Evolutionary conservation across 305 asterid species (phyloP).

Genomic region (Fraxinus nigra): DNA sequence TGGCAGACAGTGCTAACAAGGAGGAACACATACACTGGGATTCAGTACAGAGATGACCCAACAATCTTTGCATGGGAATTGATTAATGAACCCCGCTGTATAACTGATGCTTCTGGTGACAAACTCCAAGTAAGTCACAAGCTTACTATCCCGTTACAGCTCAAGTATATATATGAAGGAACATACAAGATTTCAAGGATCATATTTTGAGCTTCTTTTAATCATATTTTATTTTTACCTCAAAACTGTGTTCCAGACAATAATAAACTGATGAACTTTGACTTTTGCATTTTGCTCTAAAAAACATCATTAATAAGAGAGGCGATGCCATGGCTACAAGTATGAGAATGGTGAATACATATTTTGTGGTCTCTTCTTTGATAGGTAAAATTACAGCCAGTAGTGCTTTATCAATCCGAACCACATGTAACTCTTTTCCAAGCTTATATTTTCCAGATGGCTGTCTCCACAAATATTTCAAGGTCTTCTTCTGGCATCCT

Average conservation of each 20-base stretch:
- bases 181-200: neutral
- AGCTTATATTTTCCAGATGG: neutral
- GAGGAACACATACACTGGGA: conserved; percentile 46
- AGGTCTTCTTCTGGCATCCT: neutral
- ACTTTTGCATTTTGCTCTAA: neutral
- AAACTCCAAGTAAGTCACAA: conserved; percentile 75
- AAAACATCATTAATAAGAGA: neutral
- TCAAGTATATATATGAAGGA: neutral
- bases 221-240: conserved; percentile 1
- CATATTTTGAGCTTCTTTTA: conserved; percentile 3
- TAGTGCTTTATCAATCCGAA: neutral
- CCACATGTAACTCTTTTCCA: neutral
- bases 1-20: conserved; percentile 50
- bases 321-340: neutral
- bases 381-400: neutral
- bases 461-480: neutral
- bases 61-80: conserved; percentile 54
- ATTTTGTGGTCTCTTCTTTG: neutral
- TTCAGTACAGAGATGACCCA: conserved; percentile 51
- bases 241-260: neutral
- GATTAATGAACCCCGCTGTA: conserved; percentile 70
- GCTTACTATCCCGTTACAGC: conserved; percentile 7
- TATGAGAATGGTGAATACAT: neutral
- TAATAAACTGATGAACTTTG: neutral
- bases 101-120: conserved; percentile 90